Evolutionary conservation across 805 yeast species (phyloP), one percentile per base, ranked within the genome.

Genomic region (Saccharomycopsis lassenensis): DNA sequence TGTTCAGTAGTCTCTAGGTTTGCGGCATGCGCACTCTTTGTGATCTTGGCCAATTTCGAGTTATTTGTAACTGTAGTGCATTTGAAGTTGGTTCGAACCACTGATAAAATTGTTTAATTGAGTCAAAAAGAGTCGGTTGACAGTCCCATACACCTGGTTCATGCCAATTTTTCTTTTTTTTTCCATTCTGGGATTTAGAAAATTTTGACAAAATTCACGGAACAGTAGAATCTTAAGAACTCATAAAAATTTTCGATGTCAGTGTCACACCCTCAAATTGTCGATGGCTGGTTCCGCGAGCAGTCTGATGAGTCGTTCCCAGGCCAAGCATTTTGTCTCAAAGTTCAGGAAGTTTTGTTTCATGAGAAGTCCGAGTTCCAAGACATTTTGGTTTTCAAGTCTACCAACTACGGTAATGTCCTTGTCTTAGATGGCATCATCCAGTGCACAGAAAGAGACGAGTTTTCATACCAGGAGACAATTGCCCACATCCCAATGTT

Each of bases 391-490:
- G 78, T 86, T 14, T 87, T 86, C 56, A 67, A 77, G 51, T 77
- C 87, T 34, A 60, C 75, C 10, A 65, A 69, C 33, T 86, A 77
- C 51, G 96, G 95, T 19, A 86, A 85, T 52, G 95, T 87, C 6
- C 63, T 86, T 30, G 95, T 84, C 0, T 65, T 86, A 26, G 94
- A 87, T 55, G 95, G 95, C 5, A 83, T 83, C 21, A 72, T 86
- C 38, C 96, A 86, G 60, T 86, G 86, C 44, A 80, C 94, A 1
- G n/a, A n/a, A n/a, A n/a, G n/a, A n/a, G n/a, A n/a, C n/a, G n/a
- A n/a, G n/a, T n/a, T n/a, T n/a, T 85, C 94, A 8, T 86, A 86
- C 57, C 96, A 86, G 59, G 96, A 86, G 55, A 74, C 84, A 76
- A 87, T 86, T 44, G 62, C 93, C 2, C 94, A 87, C 56, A 58